phyloP scores from a whole-genome alignment of 192 early-diverging fungal genomes.

The Physocladia obscura region DNA sequence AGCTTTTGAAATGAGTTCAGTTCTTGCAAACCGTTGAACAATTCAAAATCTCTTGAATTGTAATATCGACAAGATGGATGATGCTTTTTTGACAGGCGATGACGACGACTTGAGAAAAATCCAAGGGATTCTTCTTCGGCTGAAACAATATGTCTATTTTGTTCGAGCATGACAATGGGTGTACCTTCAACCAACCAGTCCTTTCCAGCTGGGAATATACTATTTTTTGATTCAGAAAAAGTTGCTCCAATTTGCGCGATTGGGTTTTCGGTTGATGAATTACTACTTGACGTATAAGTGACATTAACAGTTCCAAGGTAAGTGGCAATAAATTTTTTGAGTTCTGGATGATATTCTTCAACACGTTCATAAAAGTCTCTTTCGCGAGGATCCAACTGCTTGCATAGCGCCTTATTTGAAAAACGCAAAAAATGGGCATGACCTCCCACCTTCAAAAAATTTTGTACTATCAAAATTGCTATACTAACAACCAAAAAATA shows the following conservation, averaged over 20 bases:
- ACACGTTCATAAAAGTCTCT: slow-evolving; percentile 88
- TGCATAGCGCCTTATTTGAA: slow-evolving; percentile 95
- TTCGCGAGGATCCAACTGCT: slow-evolving; percentile 84
- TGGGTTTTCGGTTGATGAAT: slow-evolving; percentile 30
- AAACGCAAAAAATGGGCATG: slow-evolving; percentile 95
- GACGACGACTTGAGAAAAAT: neutral
- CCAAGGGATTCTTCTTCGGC: slow-evolving; percentile 18
- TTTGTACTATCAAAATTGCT: neutral
- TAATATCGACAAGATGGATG: slow-evolving; percentile 5
- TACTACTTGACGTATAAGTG: slow-evolving; percentile 48
- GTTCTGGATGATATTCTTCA: slow-evolving; percentile 68
- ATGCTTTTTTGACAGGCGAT: neutral
- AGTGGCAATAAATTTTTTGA: slow-evolving; percentile 85
- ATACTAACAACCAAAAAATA: neutral
- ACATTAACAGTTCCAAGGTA: slow-evolving; percentile 96
- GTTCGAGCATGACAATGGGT: slow-evolving; percentile 83
- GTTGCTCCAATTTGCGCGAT: neutral
- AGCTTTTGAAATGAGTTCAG: neutral
- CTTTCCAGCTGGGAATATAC: slow-evolving; percentile 14
- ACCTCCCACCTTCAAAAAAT: slow-evolving; percentile 68
- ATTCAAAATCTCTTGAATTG: too few relatives aligned
- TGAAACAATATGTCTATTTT: slow-evolving; percentile 82
- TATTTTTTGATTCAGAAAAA: neutral
- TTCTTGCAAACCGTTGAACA: too few relatives aligned
- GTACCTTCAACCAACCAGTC: slow-evolving; percentile 41